Percentiles rank a stretch among this genome's conserved stretches.
Evolutionary conservation across 495 filamentous ascomycete genomes (phyloP).

Genomic region (Hypoxylon lienhwacheense): DNA sequence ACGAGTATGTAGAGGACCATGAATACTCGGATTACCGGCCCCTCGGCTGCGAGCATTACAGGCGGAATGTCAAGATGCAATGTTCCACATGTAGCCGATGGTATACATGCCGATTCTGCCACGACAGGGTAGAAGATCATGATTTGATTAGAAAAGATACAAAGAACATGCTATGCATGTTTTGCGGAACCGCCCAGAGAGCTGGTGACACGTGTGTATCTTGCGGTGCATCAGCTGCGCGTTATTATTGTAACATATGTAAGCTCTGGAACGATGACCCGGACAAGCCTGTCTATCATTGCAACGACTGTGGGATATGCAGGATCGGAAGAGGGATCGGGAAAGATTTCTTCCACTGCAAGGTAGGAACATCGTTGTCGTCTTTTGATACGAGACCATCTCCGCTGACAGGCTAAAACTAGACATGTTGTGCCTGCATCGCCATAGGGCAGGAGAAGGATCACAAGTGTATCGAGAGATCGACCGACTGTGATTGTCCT

Average conservation of each 20-base stretch:
- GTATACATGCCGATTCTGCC: slow-evolving; percentile 96
- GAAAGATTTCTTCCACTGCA: slow-evolving; percentile 97
- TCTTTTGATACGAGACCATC: background rate
- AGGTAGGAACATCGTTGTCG: slow-evolving; percentile 56
- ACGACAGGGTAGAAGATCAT: slow-evolving; percentile 86
- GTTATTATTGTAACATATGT: slow-evolving; percentile 92
- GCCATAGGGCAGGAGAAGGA: slow-evolving; percentile 72
- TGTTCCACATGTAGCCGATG: slow-evolving; percentile 86
- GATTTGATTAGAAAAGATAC: slow-evolving; percentile 77
- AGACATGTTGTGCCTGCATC: slow-evolving; percentile 92
- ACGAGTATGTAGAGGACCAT: slow-evolving; percentile 44
- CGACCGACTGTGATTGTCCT: slow-evolving; percentile 95
- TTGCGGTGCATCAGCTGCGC: slow-evolving; percentile 78
- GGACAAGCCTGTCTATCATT: slow-evolving; percentile 94
- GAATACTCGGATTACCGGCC: slow-evolving; percentile 49
- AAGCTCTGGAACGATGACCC: slow-evolving; percentile 96
- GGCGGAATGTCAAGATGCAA: slow-evolving; percentile 92
- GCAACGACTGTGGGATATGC: slow-evolving; percentile 94
- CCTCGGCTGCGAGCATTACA: slow-evolving; percentile 90
- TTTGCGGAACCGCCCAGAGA: slow-evolving; percentile 82
- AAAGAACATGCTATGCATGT: slow-evolving; percentile 97
- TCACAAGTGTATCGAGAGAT: slow-evolving; percentile 92
- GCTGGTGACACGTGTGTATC: slow-evolving; percentile 74
- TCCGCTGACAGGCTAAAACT: slow-evolving; percentile 9
- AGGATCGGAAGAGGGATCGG: slow-evolving; percentile 87